Base-by-base conservation (phyloP, 2,329 filamentous ascomycete species). In the Hymenoscyphus scutula region DNA sequence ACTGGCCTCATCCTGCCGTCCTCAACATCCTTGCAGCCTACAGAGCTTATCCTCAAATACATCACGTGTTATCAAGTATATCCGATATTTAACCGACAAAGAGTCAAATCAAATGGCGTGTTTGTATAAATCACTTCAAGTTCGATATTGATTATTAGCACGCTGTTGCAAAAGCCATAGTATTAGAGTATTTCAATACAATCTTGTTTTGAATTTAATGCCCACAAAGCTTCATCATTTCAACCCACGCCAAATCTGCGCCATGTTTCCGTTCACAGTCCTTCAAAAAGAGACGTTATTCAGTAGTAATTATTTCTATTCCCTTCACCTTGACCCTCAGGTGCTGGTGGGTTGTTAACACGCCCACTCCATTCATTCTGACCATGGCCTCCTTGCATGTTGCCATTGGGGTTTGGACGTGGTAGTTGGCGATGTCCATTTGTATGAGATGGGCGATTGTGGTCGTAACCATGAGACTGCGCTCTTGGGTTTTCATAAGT, bases 401-500 rank as follows among this genome's bases (percentile, higher is more conserved):
- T 7, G 51, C 29, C 51, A 30, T 17, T 17, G 10, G 23, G 17
- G 45, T 7, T 51, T 51, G 45, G 45, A 15, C 25, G 51, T 53
- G 23, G 51, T 29, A 15, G 17, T 15, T 5, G 25, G 11, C 25
- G 38, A 10, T 51, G 25, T 15, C 25, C 57, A 25, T 30, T 51
- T 53, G 2, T 11, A 25, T 62, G 59, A 19, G 61, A 41, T 7
- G 27, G 34, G 11, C 38, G 15, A 13, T 6, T 6, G 15, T 6
- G 17, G 19, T 19, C 10, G 19, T 63, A 37, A 19, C 23, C 23
- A 7, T 61, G 56, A 27, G 53, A 53, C 30, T 29, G 53, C 23
- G 61, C 61, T 41, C 17, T 54, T 19, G 58, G 37, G n/a, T 56
- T 56, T 32, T 59, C 62, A 58, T 48, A 60, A 5, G 58, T 56